Conservation (phyloP, 2,329 filamentous ascomycete species). For the Ophiostoma sp. region DNA sequence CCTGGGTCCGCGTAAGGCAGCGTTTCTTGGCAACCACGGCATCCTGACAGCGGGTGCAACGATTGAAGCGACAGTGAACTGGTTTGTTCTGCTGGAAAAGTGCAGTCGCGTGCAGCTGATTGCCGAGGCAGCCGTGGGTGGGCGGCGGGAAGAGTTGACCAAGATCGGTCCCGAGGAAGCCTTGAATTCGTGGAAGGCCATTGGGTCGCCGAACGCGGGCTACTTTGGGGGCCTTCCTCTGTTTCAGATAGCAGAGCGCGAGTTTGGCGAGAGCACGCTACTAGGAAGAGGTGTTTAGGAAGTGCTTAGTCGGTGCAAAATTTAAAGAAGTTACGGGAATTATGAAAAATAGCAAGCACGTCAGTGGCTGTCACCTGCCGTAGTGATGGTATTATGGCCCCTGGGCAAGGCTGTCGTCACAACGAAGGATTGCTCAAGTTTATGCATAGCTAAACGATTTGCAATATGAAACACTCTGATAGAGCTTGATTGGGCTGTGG, state of each 20-base stretch:
- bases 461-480: not conserved
- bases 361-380: not conserved
- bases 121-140: constrained; percentile 48
- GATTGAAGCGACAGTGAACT: constrained; percentile 58
- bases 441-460: constrained; percentile 1
- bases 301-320: not conserved
- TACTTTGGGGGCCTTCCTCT: constrained; percentile 31
- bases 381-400: not conserved
- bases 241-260: constrained; percentile 31
- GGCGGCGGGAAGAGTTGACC: constrained; percentile 45
- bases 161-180: constrained; percentile 30
- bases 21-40: constrained; percentile 58
- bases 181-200: constrained; percentile 27
- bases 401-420: not conserved
- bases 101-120: constrained; percentile 61
- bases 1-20: constrained; percentile 42
- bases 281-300: constrained; percentile 28
- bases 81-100: constrained; percentile 57
- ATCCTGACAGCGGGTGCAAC: constrained; percentile 55
- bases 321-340: not conserved
- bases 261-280: constrained; percentile 30
- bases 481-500: constrained; percentile 2
- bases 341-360: not conserved
- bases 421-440: constrained; percentile 1
- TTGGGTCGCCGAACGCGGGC: constrained; percentile 27